Conservation (phyloP, 352 stramenopile genomes). For the Proteromonas lacertae region DNA sequence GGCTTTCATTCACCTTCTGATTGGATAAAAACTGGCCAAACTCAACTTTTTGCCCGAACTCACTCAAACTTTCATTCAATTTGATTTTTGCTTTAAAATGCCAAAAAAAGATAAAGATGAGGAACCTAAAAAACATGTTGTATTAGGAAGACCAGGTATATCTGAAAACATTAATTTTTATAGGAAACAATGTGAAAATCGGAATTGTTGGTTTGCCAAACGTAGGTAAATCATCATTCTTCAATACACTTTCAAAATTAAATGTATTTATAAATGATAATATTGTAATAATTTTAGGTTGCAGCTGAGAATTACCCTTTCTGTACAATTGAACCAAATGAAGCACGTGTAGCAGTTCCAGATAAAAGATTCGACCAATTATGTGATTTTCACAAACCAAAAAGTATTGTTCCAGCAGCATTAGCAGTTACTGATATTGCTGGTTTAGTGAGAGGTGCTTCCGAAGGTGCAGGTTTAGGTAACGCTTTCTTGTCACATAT, state of each 20-base stretch:
- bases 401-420: constrained; percentile 67
- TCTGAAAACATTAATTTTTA: too few species aligned
- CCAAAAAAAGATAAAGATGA: too few species aligned
- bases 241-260: constrained; percentile 64
- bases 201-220: constrained; percentile 77
- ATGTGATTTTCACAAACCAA: constrained; percentile 63
- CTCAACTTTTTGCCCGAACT: too few species aligned
- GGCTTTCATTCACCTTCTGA: too few species aligned
- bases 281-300: constrained; percentile 11
- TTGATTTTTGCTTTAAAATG: too few species aligned
- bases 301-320: constrained; percentile 10
- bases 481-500: constrained; percentile 99
- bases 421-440: constrained; percentile 98
- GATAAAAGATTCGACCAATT: constrained; percentile 97
- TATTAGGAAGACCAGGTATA: too few species aligned
- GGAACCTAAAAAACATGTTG: too few species aligned
- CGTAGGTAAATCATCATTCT: constrained; percentile 68
- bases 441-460: constrained; percentile 71
- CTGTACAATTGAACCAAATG: constrained; percentile 90
- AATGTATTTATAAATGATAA: too few species aligned
- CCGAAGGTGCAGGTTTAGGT: constrained; percentile 80
- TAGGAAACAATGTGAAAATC: too few species aligned
- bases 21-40: too few species aligned
- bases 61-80: too few species aligned
- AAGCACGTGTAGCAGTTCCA: constrained; percentile 67